Percentiles rank a stretch among this genome's conserved stretches.
phyloP scores from a whole-genome alignment of 1,284 basidiomycete species.

The Cryptococcus sp. region DNA sequence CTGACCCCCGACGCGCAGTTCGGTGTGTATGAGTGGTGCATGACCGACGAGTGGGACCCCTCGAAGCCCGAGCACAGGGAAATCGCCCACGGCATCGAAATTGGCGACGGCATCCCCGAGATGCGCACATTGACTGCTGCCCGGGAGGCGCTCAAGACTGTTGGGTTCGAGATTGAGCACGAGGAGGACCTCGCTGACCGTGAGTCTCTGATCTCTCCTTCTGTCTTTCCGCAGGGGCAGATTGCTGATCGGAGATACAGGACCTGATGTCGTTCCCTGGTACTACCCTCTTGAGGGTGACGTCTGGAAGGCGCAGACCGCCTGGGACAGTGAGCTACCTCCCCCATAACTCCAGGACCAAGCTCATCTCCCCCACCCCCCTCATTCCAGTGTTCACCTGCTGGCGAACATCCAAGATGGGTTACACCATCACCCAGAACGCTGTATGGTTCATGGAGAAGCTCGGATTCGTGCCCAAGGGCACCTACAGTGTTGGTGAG shows the following conservation, averaged over 20 bases:
- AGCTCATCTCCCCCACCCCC: no score
- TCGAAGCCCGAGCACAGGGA: conserved; percentile 83
- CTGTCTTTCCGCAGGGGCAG: not conserved
- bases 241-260: conserved; percentile 17
- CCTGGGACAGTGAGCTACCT: conserved; percentile 67
- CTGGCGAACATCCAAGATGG: conserved; percentile 85
- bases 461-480: conserved; percentile 81
- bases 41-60: conserved; percentile 93
- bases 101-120: conserved; percentile 96
- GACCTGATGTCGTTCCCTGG: conserved; percentile 73
- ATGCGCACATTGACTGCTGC: conserved; percentile 79
- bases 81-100: conserved; percentile 82
- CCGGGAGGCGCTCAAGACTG: conserved; percentile 72
- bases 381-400: conserved; percentile 61
- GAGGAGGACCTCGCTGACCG: conserved; percentile 94
- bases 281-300: conserved; percentile 97
- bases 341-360: no score
- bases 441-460: conserved; percentile 74
- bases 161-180: conserved; percentile 85
- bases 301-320: conserved; percentile 83
- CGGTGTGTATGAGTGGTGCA: conserved; percentile 98
- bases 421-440: conserved; percentile 80
- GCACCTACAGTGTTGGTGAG: conserved; percentile 88
- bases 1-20: conserved; percentile 58
- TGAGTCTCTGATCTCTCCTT: conserved; percentile 19